Evolutionary conservation across 2,329 filamentous ascomycete genomes (phyloP), one percentile per base, ranked within the genome.

Genomic region (Westerdykella ornata): DNA sequence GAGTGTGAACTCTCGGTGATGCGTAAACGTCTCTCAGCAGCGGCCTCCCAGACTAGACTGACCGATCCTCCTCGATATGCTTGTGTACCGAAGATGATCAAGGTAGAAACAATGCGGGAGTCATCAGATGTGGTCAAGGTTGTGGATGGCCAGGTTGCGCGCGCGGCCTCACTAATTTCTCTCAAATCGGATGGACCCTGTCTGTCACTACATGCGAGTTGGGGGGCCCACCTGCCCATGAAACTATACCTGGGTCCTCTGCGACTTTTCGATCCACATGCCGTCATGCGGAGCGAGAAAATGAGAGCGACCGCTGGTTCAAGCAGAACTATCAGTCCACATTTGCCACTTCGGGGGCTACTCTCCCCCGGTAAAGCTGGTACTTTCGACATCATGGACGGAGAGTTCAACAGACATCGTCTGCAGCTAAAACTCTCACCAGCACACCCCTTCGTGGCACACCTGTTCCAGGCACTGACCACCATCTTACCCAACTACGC

Each of bases 1-100:
- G 62, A 68, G 33, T 60, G 60, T 34, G 65, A 68, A 35, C 51
- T 67, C 15, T 54, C 57, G 8, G 56, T 68, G 16, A 57, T 58
- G 3, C 54, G 62, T n/a, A 65, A 61, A 47, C 51, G 62, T 13
- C 45, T 66, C 13, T 56, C 62, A 5, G 54, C 53, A 31, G 60
- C 59, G 8, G 54, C 56, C 19, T 52, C 53, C 8, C 59, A 59
- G 17, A 51, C 54, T 9, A 52, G 45, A 14, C 47, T 43, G 18
- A 54, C 39, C 19, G 46, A 35, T 8, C 52, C 56, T 30, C 57
- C 54, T 42, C 52, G 53, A 42, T 65, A 65, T 49, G 56, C 59
- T 7, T 64, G 63, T 34, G 59, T 65, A 16, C 62, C 64, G 2
- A 60, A 48, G 28, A 56, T 62, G 14, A 44, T 62, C 16, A 53